A percentile compares a stretch with the other conserved stretches of the same genome.
Evolutionary conservation across 371 early-diverging fungal species (phyloP).

Genomic region (Haplosporangium sp.): DNA sequence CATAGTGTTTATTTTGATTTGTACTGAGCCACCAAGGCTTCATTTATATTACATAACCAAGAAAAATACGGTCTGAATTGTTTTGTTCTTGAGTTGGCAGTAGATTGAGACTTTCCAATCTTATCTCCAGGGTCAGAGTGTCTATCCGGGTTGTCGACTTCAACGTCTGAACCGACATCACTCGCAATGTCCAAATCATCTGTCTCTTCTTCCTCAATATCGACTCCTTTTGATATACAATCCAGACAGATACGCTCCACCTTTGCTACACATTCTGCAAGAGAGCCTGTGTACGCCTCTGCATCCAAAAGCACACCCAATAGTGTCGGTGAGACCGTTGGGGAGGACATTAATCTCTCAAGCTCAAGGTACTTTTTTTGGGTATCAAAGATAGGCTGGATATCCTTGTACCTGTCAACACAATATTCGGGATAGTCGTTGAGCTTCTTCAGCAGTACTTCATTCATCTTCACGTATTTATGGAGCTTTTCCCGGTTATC

Average conservation of each 20-base stretch:
- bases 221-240: background rate
- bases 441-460: background rate
- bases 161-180: background rate
- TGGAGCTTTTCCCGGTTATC: background rate
- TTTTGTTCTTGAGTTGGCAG: background rate
- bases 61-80: too few relatives aligned
- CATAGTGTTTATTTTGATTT: too few relatives aligned
- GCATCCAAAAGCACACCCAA: background rate
- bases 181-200: background rate
- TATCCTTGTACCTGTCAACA: background rate
- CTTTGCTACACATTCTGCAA: background rate
- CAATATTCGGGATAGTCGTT: background rate
- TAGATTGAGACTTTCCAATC: background rate
- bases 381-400: background rate
- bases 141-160: too few relatives aligned
- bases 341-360: background rate
- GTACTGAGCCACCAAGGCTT: background rate
- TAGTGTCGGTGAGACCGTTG: background rate
- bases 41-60: background rate
- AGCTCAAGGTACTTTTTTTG: slow-evolving; percentile 2
- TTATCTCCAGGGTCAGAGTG: background rate
- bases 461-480: background rate
- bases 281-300: background rate
- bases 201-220: background rate
- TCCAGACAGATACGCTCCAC: background rate